Evolutionary conservation across 345 rosid genomes (phyloP), one percentile per base, ranked within the genome.

Genomic region (Gossypium turneri): DNA sequence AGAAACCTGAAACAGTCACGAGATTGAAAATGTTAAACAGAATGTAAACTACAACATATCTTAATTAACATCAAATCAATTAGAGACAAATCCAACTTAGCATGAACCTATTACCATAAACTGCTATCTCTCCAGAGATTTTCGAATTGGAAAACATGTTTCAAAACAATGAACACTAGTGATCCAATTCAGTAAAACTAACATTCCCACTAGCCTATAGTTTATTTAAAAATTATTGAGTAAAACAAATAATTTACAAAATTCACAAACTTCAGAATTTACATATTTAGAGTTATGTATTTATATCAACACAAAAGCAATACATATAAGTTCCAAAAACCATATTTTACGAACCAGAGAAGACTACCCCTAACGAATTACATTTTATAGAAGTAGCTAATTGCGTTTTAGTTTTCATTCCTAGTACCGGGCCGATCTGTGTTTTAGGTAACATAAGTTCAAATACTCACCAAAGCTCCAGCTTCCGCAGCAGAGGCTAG

Each of bases 401-500:
- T 53, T 17, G 57, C 20, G 57, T 17, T 53, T 19, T 53, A 53
- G 57, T 53, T 53, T 53, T 17, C 57, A 2, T 6, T 53, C 22
- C 57, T n/a, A 5, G 9, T 53, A 53, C 57, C 3, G n/a, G 8
- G 15, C 57, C 57, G 8, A 52, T 16, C 57, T 2, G 16, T 19
- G n/a, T 17, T 52, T 52, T 19, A 52, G 7, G 56, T 6, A 52
- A 16, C 41, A 34, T 34, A 83, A 75, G 61, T 56, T 76, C 57
- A 76, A 63, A 69, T 53, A 79, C 92, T 85, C 57, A 94, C 98
- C 92, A 94, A 81, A 80, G 83, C 93, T 76, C 98, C 97, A 52
- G 98, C 97, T 87, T 94, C 98, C 62, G 98, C 98, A 73, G 98
- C 96, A 77, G 97, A 89, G 81, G 90, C 92, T 71, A 94, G 94